Percentiles rank a stretch among this genome's conserved stretches.
Conservation (phyloP, 73 alveolate genomes). For the Tetrahymena thermophila region DNA sequence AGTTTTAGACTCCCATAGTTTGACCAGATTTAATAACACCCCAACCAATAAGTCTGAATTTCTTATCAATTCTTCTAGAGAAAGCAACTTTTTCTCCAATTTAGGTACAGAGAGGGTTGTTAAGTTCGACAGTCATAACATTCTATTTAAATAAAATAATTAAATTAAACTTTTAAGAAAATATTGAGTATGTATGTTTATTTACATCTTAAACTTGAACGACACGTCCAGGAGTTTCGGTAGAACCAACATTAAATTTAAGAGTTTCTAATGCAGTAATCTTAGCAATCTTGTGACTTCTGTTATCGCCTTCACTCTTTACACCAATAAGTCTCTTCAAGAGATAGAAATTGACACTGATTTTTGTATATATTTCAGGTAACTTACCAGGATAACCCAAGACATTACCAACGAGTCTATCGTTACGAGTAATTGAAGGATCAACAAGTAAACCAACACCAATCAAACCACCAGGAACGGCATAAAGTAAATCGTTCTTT, state of each 20-base stretch:
- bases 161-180: neutral
- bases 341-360: conserved; percentile 61
- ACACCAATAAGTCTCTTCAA: conserved; percentile 94
- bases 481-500: conserved; percentile 92
- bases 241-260: conserved; percentile 52
- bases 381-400: conserved; percentile 98
- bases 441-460: conserved; percentile 98
- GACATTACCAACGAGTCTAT: conserved; percentile 90
- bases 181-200: neutral
- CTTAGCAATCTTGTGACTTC: conserved; percentile 47
- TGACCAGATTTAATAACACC: conserved; percentile 32
- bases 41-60: conserved; percentile 48
- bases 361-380: conserved; percentile 85
- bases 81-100: conserved; percentile 55
- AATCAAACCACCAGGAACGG: conserved; percentile 99
- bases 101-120: conserved; percentile 51
- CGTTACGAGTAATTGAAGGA: conserved; percentile 93
- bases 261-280: conserved; percentile 43
- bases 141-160: neutral
- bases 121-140: conserved; percentile 45
- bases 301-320: conserved; percentile 66
- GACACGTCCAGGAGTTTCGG: conserved; percentile 59
- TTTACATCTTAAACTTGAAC: conserved; percentile 30
- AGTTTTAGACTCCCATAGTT: conserved; percentile 18
- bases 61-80: conserved; percentile 48